Conservation (phyloP, 768 basidiomycete genomes). For the Mycena sanguinolenta region DNA sequence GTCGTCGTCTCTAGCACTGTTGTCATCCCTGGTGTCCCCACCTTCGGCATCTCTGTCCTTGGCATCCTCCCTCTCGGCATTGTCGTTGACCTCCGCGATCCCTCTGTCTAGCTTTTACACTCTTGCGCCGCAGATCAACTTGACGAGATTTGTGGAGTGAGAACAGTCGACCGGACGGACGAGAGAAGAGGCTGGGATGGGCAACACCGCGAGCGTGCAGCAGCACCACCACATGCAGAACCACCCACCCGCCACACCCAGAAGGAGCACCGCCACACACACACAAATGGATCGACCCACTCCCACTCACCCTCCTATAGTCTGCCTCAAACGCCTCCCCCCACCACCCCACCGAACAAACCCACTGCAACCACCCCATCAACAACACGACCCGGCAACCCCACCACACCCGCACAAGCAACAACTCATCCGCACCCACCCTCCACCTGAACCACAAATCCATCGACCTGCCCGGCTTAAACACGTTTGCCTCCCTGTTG, state of each 20-base stretch:
- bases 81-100: no score
- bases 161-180: no score
- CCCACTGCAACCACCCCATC: background rate
- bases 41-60: background rate
- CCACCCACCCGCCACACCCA: background rate
- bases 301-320: background rate
- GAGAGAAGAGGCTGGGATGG: background rate
- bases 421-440: background rate
- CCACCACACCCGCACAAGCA: no score
- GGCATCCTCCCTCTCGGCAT: no score
- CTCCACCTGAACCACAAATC: constrained; percentile 36
- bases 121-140: no score
- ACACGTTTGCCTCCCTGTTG: constrained; percentile 31
- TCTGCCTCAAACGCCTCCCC: no score
- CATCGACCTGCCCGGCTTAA: constrained; percentile 38
- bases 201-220: background rate
- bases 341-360: background rate
- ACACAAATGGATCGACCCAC: background rate
- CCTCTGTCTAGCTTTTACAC: no score
- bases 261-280: background rate
- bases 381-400: no score
- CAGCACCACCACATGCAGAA: no score
- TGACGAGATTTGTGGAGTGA: no score
- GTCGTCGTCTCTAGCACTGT: background rate
- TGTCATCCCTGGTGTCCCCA: background rate